phyloP scores from a whole-genome alignment of 495 filamentous ascomycete species.

The Daldinia caldariorum region DNA sequence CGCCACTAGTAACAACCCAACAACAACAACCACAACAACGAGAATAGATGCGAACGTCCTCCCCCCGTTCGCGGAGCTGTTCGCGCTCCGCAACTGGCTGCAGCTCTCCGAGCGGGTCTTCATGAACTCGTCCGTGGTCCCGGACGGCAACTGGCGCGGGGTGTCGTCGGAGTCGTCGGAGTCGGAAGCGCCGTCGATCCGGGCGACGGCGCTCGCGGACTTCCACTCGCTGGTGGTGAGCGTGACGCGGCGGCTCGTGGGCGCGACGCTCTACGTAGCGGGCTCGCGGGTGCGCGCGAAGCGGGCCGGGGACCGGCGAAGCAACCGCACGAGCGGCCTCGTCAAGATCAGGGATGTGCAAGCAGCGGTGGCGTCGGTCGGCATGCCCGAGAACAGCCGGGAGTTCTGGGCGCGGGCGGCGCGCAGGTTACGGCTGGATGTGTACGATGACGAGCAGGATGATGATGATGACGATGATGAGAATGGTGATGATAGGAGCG shows the following conservation, averaged over 20 bases:
- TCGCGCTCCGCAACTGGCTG: slow-evolving; percentile 70
- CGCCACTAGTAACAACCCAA: slow-evolving; percentile 10
- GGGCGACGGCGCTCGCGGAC: slow-evolving; percentile 73
- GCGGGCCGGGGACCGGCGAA: slow-evolving; percentile 44
- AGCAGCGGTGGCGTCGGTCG: slow-evolving; percentile 68
- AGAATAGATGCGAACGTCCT: slow-evolving; percentile 54
- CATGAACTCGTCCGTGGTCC: slow-evolving; percentile 73
- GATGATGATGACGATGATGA: slow-evolving; percentile 37
- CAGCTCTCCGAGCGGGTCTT: slow-evolving; percentile 72
- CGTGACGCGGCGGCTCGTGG: slow-evolving; percentile 74
- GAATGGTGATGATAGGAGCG: slow-evolving; percentile 21
- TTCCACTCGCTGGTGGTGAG: slow-evolving; percentile 74
- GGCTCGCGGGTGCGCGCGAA: slow-evolving; percentile 62
- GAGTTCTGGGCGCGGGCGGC: slow-evolving; percentile 70
- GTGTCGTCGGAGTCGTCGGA: slow-evolving; percentile 42
- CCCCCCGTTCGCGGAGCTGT: slow-evolving; percentile 57
- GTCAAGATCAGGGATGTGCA: slow-evolving; percentile 70
- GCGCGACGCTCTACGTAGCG: slow-evolving; percentile 72
- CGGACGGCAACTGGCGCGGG: slow-evolving; percentile 73
- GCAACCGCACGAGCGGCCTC: slow-evolving; percentile 41
- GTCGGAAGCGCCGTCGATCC: slow-evolving; percentile 67
- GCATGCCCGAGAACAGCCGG: slow-evolving; percentile 54
- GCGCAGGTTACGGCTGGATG: slow-evolving; percentile 65
- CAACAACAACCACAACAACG: slow-evolving; percentile 26
- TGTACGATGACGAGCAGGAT: slow-evolving; percentile 50